Conservation (phyloP, 768 basidiomycete genomes). For the Phlebiopsis gigantea region DNA sequence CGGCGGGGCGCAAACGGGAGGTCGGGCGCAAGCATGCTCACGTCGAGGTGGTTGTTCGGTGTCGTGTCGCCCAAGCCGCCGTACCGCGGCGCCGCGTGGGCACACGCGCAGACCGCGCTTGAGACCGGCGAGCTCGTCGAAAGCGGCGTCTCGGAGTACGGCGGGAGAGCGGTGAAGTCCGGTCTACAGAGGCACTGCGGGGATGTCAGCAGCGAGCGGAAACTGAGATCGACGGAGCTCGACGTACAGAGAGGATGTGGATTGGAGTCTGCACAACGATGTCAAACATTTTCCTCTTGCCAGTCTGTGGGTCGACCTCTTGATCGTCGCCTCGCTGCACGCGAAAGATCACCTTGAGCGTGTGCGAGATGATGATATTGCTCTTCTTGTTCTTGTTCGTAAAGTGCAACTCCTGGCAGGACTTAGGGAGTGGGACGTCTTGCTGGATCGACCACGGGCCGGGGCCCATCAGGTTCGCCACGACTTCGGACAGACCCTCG, state of each 20-base stretch:
- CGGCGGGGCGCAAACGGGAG: not conserved
- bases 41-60: not conserved
- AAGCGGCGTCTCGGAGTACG: conserved; percentile 50
- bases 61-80: not conserved
- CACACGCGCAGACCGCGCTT: conserved; percentile 11
- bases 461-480: conserved; percentile 60
- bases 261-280: conserved; percentile 83
- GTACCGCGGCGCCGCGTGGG: conserved; percentile 1
- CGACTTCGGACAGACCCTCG: conserved; percentile 50
- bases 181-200: conserved; percentile 75
- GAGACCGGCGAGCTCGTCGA: conserved; percentile 1
- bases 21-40: conserved; percentile 3
- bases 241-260: conserved; percentile 81
- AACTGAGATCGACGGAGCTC: too few relatives aligned
- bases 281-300: conserved; percentile 79
- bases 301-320: conserved; percentile 54
- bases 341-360: conserved; percentile 75
- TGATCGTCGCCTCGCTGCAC: conserved; percentile 77
- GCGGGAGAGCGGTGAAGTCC: conserved; percentile 74
- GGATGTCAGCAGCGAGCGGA: not conserved
- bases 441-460: conserved; percentile 87
- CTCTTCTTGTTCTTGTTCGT: conserved; percentile 76
- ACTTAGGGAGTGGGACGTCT: conserved; percentile 60
- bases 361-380: conserved; percentile 71
- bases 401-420: conserved; percentile 59